phyloP scores from a whole-genome alignment of 352 stramenopile species.

The Phytophthora hybrid region DNA sequence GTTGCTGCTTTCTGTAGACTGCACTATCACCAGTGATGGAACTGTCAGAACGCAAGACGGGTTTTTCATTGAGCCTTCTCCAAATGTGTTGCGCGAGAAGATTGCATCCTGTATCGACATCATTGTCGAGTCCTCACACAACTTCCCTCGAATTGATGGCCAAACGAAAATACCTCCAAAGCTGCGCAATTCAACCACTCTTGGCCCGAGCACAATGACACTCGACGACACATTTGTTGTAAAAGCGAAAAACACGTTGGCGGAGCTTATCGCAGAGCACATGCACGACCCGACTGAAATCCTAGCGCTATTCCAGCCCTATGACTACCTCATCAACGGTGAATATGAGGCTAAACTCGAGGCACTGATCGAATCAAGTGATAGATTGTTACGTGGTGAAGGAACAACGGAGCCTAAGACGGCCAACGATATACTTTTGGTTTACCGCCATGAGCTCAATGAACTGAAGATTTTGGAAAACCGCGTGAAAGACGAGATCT shows the following conservation, averaged over 20 bases:
- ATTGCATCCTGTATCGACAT: slow-evolving; percentile 68
- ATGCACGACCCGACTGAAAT: slow-evolving; percentile 74
- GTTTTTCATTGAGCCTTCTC: slow-evolving; percentile 74
- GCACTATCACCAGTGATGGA: slow-evolving; percentile 33
- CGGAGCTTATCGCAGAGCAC: slow-evolving; percentile 67
- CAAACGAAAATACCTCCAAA: slow-evolving; percentile 78
- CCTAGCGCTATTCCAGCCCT: slow-evolving; percentile 78
- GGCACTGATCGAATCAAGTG: slow-evolving; percentile 49
- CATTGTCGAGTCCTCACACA: slow-evolving; percentile 85
- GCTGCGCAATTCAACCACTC: slow-evolving; percentile 61
- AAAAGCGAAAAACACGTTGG: slow-evolving; percentile 67
- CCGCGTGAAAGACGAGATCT: slow-evolving; percentile 53
- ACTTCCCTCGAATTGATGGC: slow-evolving; percentile 90
- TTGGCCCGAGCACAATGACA: slow-evolving; percentile 88
- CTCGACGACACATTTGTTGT: slow-evolving; percentile 84
- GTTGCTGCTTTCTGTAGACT: slow-evolving; percentile 70
- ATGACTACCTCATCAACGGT: slow-evolving; percentile 82
- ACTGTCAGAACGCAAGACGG: slow-evolving; percentile 38
- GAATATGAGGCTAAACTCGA: slow-evolving; percentile 75
- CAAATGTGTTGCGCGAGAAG: slow-evolving; percentile 64
- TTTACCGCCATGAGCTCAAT: slow-evolving; percentile 62
- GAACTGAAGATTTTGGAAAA: slow-evolving; percentile 61
- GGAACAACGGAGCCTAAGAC: slow-evolving; percentile 20
- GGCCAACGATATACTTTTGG: slow-evolving; percentile 56
- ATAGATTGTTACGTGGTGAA: slow-evolving; percentile 29